These are phyloP conservation scores for Krasilnikovozyma curviuscula DNA, from an alignment of 768 basidiomycete genomes.

Conservation along the genomic window DNA sequence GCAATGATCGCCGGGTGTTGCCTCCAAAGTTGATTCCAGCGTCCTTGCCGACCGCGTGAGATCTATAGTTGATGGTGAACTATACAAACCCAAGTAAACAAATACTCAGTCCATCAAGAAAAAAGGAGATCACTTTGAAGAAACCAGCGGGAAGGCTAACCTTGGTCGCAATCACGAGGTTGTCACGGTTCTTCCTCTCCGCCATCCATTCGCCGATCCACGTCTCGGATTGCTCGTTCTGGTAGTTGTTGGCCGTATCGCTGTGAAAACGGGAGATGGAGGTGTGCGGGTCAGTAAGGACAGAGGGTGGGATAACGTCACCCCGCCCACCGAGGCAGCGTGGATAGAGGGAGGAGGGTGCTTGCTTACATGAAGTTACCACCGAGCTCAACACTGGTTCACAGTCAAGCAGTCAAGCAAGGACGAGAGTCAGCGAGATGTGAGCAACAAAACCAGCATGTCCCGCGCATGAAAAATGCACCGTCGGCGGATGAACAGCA, in stretches of 20 bases:
- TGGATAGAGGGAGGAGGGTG: no score
- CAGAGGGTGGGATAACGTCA: neutral
- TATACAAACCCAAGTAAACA: neutral
- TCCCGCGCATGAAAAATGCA: neutral
- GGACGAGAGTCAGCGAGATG: neutral
- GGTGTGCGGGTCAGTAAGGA: neutral
- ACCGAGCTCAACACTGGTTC: no score
- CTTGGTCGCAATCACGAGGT: constrained; percentile 6
- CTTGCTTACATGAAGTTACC: no score
- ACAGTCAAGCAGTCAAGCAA: no score
- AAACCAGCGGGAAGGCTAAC: neutral
- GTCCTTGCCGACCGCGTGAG: constrained; percentile 1
- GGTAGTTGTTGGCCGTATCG: constrained; percentile 10
- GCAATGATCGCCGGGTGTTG: neutral
- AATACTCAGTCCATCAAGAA: neutral
- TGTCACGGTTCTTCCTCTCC: constrained; percentile 4
- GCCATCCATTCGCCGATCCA: constrained; percentile 13
- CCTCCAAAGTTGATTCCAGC: neutral
- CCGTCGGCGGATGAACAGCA: neutral
- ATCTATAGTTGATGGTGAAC: no score
- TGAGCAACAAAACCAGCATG: constrained; percentile 3
- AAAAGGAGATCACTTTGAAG: no score
- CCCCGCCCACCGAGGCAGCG: no score
- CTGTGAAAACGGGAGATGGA: neutral
- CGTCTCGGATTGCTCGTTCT: constrained; percentile 8